phyloP scores from a whole-genome alignment of 352 stramenopile genomes.

The Saprolegnia parasitica region DNA sequence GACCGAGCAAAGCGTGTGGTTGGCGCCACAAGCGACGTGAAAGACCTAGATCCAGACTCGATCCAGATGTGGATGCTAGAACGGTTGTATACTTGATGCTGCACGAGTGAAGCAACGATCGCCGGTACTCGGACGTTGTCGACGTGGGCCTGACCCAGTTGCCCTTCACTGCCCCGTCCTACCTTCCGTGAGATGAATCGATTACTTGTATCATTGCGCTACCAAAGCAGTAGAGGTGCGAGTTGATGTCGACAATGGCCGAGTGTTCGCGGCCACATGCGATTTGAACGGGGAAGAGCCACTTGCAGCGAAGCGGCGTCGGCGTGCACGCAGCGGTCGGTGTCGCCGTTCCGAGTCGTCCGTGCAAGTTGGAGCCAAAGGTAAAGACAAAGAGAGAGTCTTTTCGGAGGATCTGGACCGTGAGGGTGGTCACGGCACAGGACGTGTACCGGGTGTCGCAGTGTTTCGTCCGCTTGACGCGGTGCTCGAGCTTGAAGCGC shows the following conservation, averaged over 20 bases:
- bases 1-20: conserved; percentile 62
- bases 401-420: conserved; percentile 59
- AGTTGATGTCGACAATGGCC: conserved; percentile 67
- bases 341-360: conserved; percentile 44
- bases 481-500: conserved; percentile 67
- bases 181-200: not conserved
- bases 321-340: conserved; percentile 37
- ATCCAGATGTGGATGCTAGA: not conserved
- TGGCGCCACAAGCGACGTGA: conserved; percentile 49
- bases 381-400: conserved; percentile 68
- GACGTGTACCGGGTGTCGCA: conserved; percentile 39
- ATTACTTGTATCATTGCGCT: conserved; percentile 10
- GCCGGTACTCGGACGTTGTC: conserved; percentile 55
- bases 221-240: conserved; percentile 72
- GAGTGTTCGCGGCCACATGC: conserved; percentile 62
- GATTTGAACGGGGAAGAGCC: conserved; percentile 65
- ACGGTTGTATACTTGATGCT: not conserved
- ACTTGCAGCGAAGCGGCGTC: conserved; percentile 53
- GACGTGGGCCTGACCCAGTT: conserved; percentile 57
- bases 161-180: conserved; percentile 33
- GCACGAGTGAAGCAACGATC: conserved; percentile 39
- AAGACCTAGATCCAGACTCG: conserved; percentile 37
- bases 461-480: conserved; percentile 23
- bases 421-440: conserved; percentile 50
- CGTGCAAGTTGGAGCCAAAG: conserved; percentile 56